These are phyloP conservation scores for Laguncularia racemosa DNA, from an alignment of 345 rosid genomes.

Conservation along the genomic window DNA sequence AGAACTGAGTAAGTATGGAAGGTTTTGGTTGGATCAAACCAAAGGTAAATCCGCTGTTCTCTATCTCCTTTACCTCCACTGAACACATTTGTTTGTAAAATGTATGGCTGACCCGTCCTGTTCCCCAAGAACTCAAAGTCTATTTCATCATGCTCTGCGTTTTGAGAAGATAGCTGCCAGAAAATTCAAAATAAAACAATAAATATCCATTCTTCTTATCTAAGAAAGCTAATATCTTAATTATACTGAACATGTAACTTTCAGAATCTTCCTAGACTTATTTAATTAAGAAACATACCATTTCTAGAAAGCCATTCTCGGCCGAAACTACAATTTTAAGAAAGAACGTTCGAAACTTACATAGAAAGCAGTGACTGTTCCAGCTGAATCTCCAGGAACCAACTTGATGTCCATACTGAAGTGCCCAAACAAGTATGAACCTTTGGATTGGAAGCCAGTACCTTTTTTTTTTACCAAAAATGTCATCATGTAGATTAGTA, in stretches of 20 bases:
- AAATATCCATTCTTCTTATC: background rate
- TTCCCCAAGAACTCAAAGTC: slow-evolving; percentile 93
- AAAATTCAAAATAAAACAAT: background rate
- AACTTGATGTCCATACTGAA: slow-evolving; percentile 81
- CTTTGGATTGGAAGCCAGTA: slow-evolving; percentile 85
- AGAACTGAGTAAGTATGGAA: slow-evolving; percentile 61
- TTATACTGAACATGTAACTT: no score
- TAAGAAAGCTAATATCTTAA: no score
- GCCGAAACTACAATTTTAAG: background rate
- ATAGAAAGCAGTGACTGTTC: slow-evolving; percentile 80
- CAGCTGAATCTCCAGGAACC: slow-evolving; percentile 80
- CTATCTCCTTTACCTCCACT: slow-evolving; percentile 75
- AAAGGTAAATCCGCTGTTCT: slow-evolving; percentile 71
- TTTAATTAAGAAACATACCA: no score
- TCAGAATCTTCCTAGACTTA: no score
- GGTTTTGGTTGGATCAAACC: slow-evolving; percentile 74
- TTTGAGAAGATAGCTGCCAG: slow-evolving; percentile 70
- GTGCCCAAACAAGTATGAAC: slow-evolving; percentile 73
- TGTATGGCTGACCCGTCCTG: slow-evolving; percentile 75
- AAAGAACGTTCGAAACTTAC: slow-evolving; percentile 22
- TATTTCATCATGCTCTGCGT: slow-evolving; percentile 80
- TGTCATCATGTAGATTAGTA: no score
- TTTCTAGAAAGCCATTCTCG: no score
- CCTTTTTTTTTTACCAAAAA: slow-evolving; percentile 28
- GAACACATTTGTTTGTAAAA: slow-evolving; percentile 75